Evolutionary conservation across 2,329 filamentous ascomycete genomes (phyloP).

Genomic region (Fusarium devonianum): DNA sequence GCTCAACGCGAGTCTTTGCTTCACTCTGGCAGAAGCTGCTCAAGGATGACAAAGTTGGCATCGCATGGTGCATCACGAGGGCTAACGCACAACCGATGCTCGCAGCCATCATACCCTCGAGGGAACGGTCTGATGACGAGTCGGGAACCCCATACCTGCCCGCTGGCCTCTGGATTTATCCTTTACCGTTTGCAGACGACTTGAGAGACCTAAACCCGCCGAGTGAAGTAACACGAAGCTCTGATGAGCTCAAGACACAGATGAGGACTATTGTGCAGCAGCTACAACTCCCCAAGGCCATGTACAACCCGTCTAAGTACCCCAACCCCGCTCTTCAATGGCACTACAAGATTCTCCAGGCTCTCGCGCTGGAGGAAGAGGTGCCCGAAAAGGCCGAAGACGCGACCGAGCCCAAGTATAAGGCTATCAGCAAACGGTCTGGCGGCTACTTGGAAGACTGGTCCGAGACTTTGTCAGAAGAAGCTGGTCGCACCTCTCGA

Average conservation of each 20-base stretch:
- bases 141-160: slow-evolving; percentile 75
- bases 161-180: slow-evolving; percentile 86
- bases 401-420: slow-evolving; percentile 82
- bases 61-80: slow-evolving; percentile 90
- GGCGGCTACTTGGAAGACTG: slow-evolving; percentile 82
- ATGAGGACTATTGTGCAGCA: slow-evolving; percentile 88
- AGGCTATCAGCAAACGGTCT: slow-evolving; percentile 87
- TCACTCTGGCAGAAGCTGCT: slow-evolving; percentile 89
- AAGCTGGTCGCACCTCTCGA: slow-evolving; percentile 50
- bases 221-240: slow-evolving; percentile 59
- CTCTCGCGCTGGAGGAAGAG: slow-evolving; percentile 90
- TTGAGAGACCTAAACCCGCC: slow-evolving; percentile 76
- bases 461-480: slow-evolving; percentile 71
- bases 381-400: slow-evolving; percentile 77
- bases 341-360: slow-evolving; percentile 95
- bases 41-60: slow-evolving; percentile 77
- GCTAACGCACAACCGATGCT: slow-evolving; percentile 80
- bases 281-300: slow-evolving; percentile 83
- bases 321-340: slow-evolving; percentile 93
- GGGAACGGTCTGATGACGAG: slow-evolving; percentile 68
- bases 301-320: slow-evolving; percentile 86
- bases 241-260: slow-evolving; percentile 76
- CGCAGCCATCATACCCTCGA: slow-evolving; percentile 81
- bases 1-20: slow-evolving; percentile 91
- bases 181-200: slow-evolving; percentile 89